Percentiles rank a stretch among this genome's conserved stretches.
Conservation (phyloP, 257 asterid genomes). For the Asclepias syriaca region DNA sequence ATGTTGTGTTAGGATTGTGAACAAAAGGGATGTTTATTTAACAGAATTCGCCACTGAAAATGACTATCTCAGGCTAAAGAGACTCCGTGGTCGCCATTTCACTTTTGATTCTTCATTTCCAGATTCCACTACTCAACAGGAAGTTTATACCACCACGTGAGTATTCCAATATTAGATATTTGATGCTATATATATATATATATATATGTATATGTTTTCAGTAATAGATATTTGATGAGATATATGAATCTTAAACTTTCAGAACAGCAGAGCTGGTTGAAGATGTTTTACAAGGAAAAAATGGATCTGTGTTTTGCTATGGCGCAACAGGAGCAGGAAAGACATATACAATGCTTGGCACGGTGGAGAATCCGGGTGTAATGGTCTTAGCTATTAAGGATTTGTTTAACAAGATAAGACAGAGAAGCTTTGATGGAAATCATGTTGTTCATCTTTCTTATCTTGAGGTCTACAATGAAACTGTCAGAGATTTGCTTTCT, state of each 20-base stretch:
- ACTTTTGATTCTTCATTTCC: conserved; percentile 58
- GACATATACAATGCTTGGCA: conserved; percentile 65
- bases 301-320: conserved; percentile 64
- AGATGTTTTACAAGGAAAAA: conserved; percentile 61
- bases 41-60: conserved; percentile 48
- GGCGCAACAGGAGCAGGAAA: conserved; percentile 77
- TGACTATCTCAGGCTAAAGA: conserved; percentile 54
- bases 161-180: conserved; percentile 17
- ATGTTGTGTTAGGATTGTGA: conserved; percentile 48
- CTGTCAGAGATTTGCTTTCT: conserved; percentile 57
- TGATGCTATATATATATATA: background rate
- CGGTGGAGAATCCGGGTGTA: conserved; percentile 54
- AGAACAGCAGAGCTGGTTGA: conserved; percentile 72
- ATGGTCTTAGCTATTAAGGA: conserved; percentile 70
- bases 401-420: conserved; percentile 48
- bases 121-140: conserved; percentile 47
- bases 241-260: conserved; percentile 14
- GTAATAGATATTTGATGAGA: background rate
- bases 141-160: conserved; percentile 61
- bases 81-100: conserved; percentile 58
- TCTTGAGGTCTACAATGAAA: conserved; percentile 66
- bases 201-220: background rate
- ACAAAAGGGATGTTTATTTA: conserved; percentile 48
- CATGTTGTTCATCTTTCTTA: conserved; percentile 55
- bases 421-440: conserved; percentile 49